Base-by-base conservation (phyloP, 306 rosid genomes). In the Ormosia emarginata region DNA sequence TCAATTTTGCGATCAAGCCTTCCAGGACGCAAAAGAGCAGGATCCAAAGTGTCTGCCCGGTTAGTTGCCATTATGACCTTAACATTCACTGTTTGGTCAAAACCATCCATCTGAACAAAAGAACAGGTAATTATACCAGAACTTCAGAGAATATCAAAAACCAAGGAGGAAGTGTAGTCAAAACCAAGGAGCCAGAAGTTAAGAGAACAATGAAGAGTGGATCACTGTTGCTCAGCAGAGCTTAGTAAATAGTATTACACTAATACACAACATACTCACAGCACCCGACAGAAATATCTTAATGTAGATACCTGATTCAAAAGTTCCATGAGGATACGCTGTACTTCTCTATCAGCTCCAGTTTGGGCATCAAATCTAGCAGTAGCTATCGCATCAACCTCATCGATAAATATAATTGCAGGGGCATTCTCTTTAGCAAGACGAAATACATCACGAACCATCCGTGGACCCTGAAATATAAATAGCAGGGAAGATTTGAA, bases 401-500 rank as follows among this genome's bases (percentile, higher is more conserved):
- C 99, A 83, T 96, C 99, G 49, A 96, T 96, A 84, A 96, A 96
- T 85, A 96, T 96, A 80, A 96, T 96, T 6, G 99, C 99, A 55
- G 99, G 99, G 13, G 99, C 98, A 89, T 96, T 96, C 89, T 96
- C 99, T 87, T 96, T 96, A 13, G 99, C 99, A 57, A 96, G 99
- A 18, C 99, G 99, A 80, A 96, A 96, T 71, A 96, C 99, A 83
- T 96, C 99, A 78, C 99, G 99, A 52, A 96, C 99, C 99, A 93
- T 93, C 41, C 98, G 74, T 3, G 99, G 99, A 50, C 99, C 99
- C 99, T 93, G 83, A 67, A 67, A 73, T 32, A 67, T 33, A 62
- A 72, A 86, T 58, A 36, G 55, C 33, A 8, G 24, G 59, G 14
- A 34, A 32, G 55, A 62, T 73, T 53, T 73, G 29, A 74, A 59